These are phyloP conservation scores for Melaleuca alternifolia DNA, from an alignment of 345 rosid species.

Conservation along the genomic window DNA sequence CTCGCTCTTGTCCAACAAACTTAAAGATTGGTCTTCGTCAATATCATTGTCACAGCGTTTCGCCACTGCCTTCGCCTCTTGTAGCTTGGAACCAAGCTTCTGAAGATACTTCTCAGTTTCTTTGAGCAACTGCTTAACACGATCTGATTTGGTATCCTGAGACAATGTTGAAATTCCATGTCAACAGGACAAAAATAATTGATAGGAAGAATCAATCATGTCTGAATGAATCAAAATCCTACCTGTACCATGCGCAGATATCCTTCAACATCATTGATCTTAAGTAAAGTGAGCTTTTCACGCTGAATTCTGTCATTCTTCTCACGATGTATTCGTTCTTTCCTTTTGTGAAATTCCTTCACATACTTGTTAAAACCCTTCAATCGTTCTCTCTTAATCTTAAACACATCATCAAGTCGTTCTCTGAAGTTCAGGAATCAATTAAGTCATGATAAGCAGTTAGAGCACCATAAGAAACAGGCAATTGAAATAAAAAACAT, in stretches of 20 bases:
- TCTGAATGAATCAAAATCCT: slow-evolving; percentile 11
- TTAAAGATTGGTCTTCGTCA: slow-evolving; percentile 39
- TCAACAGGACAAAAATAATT: slow-evolving; percentile 3
- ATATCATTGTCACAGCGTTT: slow-evolving; percentile 49
- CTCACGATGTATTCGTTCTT: slow-evolving; percentile 86
- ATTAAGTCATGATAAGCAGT: slow-evolving; percentile 1
- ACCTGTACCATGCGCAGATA: slow-evolving; percentile 97
- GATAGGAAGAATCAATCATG: neutral
- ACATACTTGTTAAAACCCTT: slow-evolving; percentile 80
- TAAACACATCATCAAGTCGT: slow-evolving; percentile 71
- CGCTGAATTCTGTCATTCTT: slow-evolving; percentile 93
- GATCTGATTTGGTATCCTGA: slow-evolving; percentile 92
- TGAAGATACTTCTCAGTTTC: slow-evolving; percentile 93
- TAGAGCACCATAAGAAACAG: neutral
- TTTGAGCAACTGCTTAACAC: slow-evolving; percentile 77
- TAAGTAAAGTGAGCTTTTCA: slow-evolving; percentile 83
- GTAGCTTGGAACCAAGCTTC: slow-evolving; percentile 79
- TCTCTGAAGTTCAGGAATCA: slow-evolving; percentile 45
- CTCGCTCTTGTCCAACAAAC: slow-evolving; percentile 46
- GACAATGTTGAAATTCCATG: neutral
- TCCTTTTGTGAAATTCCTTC: slow-evolving; percentile 85
- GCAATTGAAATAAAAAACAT: neutral
- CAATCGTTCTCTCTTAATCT: slow-evolving; percentile 81
- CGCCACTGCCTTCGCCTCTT: slow-evolving; percentile 51
- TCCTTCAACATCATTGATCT: slow-evolving; percentile 96